Evolutionary conservation across 768 basidiomycete genomes (phyloP).

Genomic region (Xerocomus spinulosus): DNA sequence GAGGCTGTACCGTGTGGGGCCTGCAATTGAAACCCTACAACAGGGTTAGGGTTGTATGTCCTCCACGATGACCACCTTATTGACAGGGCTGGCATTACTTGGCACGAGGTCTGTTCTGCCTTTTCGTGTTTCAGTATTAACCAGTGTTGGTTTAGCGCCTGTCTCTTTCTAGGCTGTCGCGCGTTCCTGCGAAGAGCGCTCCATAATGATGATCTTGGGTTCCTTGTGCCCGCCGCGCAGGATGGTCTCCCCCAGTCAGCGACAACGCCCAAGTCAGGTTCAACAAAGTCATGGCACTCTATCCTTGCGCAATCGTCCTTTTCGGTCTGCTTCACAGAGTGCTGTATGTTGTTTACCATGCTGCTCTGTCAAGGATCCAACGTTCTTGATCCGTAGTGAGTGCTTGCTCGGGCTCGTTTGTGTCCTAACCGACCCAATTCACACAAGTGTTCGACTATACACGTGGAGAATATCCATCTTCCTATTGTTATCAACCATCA

Average conservation of each 20-base stretch:
- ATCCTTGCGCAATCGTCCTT: conserved; percentile 56
- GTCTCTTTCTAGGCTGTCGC: conserved; percentile 54
- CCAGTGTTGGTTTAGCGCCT: conserved; percentile 32
- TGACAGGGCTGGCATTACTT: conserved; percentile 8
- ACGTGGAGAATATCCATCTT: conserved; percentile 69
- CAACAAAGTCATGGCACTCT: conserved; percentile 44
- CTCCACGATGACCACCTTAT: conserved; percentile 17
- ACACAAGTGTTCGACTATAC: conserved; percentile 51
- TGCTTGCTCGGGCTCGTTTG: conserved; percentile 9
- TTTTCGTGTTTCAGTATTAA: not conserved
- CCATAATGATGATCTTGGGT: conserved; percentile 58
- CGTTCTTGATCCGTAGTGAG: conserved; percentile 52
- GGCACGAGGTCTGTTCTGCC: conserved; percentile 18
- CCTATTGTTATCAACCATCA: conserved; percentile 54
- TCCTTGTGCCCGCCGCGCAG: conserved; percentile 36
- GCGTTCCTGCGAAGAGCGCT: conserved; percentile 54
- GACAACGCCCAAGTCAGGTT: conserved; percentile 17
- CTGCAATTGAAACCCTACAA: conserved; percentile 24
- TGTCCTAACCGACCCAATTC: not conserved
- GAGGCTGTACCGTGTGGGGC: conserved; percentile 8
- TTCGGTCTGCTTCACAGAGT: conserved; percentile 69
- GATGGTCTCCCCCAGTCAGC: conserved; percentile 23
- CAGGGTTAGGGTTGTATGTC: conserved; percentile 28
- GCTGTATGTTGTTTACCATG: conserved; percentile 65
- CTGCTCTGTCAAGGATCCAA: conserved; percentile 66